Percentiles rank a stretch among this genome's conserved stretches.
Evolutionary conservation across 192 early-diverging fungal genomes (phyloP).

Genomic region (Thoreauomyces humboldtii): DNA sequence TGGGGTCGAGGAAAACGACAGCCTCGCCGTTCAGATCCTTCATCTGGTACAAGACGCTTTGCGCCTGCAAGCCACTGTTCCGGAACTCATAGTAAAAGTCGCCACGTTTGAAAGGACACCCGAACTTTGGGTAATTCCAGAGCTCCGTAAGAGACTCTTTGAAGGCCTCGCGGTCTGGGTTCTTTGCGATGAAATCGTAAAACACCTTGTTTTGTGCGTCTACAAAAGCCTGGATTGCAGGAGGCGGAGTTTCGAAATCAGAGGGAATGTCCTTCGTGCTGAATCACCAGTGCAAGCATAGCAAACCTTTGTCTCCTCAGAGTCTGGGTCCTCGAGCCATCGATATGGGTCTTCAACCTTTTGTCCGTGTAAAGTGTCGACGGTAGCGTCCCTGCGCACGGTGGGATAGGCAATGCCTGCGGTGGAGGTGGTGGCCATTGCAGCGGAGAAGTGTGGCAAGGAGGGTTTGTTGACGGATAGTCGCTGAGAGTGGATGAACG

Average conservation of each 20-base stretch:
- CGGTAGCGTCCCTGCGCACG: slow-evolving; percentile 50
- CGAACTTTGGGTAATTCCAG: slow-evolving; percentile 56
- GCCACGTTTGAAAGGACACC: slow-evolving; percentile 54
- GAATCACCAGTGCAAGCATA: not conserved
- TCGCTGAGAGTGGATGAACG: too few species aligned
- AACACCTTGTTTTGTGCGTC: slow-evolving; percentile 59
- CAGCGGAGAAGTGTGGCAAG: too few species aligned
- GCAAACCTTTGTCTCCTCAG: slow-evolving; percentile 57
- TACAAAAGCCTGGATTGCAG: slow-evolving; percentile 51
- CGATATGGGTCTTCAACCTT: slow-evolving; percentile 56
- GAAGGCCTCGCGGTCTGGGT: slow-evolving; percentile 28
- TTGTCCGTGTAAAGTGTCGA: slow-evolving; percentile 36
- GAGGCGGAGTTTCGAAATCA: not conserved
- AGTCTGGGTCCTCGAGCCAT: slow-evolving; percentile 67
- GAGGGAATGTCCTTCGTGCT: not conserved
- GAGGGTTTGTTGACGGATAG: too few species aligned
- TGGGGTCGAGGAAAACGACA: slow-evolving; percentile 47
- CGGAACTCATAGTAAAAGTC: slow-evolving; percentile 65
- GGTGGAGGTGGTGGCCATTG: not conserved
- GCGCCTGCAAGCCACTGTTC: slow-evolving; percentile 61
- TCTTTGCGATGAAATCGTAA: slow-evolving; percentile 39
- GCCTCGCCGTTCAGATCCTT: slow-evolving; percentile 40
- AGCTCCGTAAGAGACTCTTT: slow-evolving; percentile 50
- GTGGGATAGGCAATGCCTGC: slow-evolving; percentile 41
- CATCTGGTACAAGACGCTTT: slow-evolving; percentile 58